Evolutionary conservation across 2,329 filamentous ascomycete genomes (phyloP), one percentile per base, ranked within the genome.

Genomic region (Nemania sp.): DNA sequence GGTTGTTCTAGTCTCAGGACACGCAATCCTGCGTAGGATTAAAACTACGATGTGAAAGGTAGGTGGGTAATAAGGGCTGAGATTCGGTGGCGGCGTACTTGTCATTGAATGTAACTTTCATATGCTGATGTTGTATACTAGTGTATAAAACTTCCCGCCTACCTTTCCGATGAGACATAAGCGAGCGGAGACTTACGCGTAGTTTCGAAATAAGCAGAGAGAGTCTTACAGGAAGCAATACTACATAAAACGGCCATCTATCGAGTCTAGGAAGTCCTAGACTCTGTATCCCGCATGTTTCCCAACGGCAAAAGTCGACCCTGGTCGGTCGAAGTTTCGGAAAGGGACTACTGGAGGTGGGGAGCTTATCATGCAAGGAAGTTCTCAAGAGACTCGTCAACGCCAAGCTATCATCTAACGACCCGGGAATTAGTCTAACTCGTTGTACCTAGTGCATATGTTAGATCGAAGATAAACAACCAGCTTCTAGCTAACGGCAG

Each of bases 351-450:
- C 29, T 32, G 29, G 29, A 22, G 29, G 35, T 54, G 49, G 49
- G 26, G 32, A 43, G 49, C 29, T 62, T 53, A 62, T 55, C 49
- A 51, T n/a, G 41, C 41, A 43, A 43, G 41, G 41, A 15, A 43
- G 11, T 13, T n/a, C 6, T 22, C 24, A 29, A 27, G 38, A 32
- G 32, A 56, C 54, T 22, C 35, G 13, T n/a, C 41, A n/a, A n/a
- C 41, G 41, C 41, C 18, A 43, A 43, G 41, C 41, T n/a, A n/a
- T 43, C 11, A 43, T 13, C 41, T 43, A 43, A 43, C 18, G 13
- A 13, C 18, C 41, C 11, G 29, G 29, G 8, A 32, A 32, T 8
- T 32, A 8, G 29, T 32, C 29, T 32, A 32, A 32, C 29, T 32
- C 4, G 29, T 32, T 32, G 29, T 32, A 32, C 29, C 29, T 45